phyloP scores from a whole-genome alignment of 371 early-diverging fungal species.

The Parasitella parasitica region DNA sequence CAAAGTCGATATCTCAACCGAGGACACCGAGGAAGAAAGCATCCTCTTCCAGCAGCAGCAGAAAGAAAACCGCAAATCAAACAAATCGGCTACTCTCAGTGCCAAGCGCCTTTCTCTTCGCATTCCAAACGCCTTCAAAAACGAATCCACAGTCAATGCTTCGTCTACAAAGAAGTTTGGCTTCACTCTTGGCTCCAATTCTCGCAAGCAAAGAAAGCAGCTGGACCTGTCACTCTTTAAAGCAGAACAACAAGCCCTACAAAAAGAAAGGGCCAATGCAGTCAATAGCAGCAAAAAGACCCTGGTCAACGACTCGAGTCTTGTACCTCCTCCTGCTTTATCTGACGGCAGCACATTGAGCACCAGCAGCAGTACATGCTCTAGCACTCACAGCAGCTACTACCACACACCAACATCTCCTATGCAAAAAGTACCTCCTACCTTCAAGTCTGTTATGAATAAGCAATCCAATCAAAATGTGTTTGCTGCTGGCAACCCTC shows the following conservation, averaged over 20 bases:
- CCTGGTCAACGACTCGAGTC: conserved; percentile 2
- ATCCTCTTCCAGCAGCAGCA: background rate
- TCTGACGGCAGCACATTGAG: conserved; percentile 48
- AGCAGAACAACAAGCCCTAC: conserved; percentile 1
- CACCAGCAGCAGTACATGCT: conserved; percentile 34
- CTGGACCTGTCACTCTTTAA: conserved; percentile 41
- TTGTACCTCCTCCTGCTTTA: conserved; percentile 30
- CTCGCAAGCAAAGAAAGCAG: conserved; percentile 39
- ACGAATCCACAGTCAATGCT: conserved; percentile 4
- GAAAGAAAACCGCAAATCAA: background rate
- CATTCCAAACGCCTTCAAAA: conserved; percentile 29
- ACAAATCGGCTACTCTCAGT: conserved; percentile 21
- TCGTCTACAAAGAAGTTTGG: conserved; percentile 30
- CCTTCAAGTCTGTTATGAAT: conserved; percentile 6
- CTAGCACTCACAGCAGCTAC: conserved; percentile 11
- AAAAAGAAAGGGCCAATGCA: background rate
- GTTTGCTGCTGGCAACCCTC: conserved; percentile 1
- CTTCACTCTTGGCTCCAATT: conserved; percentile 27
- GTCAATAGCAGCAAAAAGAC: background rate
- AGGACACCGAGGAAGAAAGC: conserved; percentile 3
- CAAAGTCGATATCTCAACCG: conserved; percentile 28
- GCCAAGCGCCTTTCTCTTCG: conserved; percentile 40
- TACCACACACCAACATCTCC: background rate
- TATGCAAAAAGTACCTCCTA: background rate
- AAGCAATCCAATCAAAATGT: conserved; percentile 1